phyloP scores from a whole-genome alignment of 768 basidiomycete species.

The Artomyces pyxidatus region DNA sequence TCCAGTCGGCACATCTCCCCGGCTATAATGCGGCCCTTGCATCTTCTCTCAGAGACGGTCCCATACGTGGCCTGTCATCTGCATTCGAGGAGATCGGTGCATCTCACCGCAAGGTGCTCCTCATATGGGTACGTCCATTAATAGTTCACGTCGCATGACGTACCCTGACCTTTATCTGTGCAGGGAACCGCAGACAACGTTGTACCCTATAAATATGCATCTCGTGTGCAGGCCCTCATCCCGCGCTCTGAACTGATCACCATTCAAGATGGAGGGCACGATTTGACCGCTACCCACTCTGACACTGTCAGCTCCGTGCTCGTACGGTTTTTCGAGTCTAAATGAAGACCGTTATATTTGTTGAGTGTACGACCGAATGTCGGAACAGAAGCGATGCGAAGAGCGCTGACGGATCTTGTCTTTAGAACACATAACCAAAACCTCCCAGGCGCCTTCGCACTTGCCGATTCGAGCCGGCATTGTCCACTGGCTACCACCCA shows the following conservation, averaged over 20 bases:
- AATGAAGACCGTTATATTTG: neutral
- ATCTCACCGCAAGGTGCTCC: slow-evolving; percentile 40
- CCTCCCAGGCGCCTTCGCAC: too few relatives aligned
- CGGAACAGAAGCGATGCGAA: too few relatives aligned
- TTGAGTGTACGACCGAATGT: too few relatives aligned
- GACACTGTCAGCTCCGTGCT: slow-evolving; percentile 12
- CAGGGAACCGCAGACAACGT: slow-evolving; percentile 55
- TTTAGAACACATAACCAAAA: too few relatives aligned
- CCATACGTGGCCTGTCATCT: slow-evolving; percentile 51
- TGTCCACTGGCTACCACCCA: too few relatives aligned
- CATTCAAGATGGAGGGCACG: slow-evolving; percentile 46
- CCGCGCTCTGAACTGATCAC: slow-evolving; percentile 38
- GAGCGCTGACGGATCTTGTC: too few relatives aligned
- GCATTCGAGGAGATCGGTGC: slow-evolving; percentile 46
- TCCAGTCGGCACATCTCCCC: slow-evolving; percentile 69
- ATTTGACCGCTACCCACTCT: slow-evolving; percentile 22
- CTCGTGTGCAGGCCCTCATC: slow-evolving; percentile 36
- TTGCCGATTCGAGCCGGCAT: too few relatives aligned
- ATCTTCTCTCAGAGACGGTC: slow-evolving; percentile 65
- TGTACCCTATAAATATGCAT: slow-evolving; percentile 47
- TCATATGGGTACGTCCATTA: slow-evolving; percentile 48
- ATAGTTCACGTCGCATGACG: neutral
- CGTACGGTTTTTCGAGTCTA: slow-evolving; percentile 10
- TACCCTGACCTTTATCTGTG: neutral
- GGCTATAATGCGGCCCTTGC: slow-evolving; percentile 73